Evolutionary conservation across 2,329 filamentous ascomycete species (phyloP), one percentile per base, ranked within the genome.

Genomic region (Blumeria hordei): DNA sequence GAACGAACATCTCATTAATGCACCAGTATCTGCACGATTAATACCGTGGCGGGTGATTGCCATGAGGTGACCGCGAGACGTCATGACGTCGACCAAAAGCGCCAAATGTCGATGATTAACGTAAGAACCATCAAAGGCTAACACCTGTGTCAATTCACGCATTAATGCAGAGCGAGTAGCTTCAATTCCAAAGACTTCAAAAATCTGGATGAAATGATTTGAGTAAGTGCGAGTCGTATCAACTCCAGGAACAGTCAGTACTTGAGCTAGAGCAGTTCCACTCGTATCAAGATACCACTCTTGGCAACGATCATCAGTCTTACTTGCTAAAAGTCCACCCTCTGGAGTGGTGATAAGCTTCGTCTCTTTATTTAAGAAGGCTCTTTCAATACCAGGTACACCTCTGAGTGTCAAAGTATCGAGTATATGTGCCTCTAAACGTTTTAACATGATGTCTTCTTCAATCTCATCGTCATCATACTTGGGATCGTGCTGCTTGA

Each of bases 91-190:
- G 60, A 93, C 88, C 54, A 98, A 75, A 37, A 98, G 78, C 51
- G 88, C 85, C 72, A 98, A 80, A 72, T 98, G 92, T 64, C 92
- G 88, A 71, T 96, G 88, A 68, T 98, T 98, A 76, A 98, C 92
- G 67, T 98, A 98, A 12, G 92, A 96, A 77, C 93, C 93, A 67
- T 96, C 92, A 67, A 98, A 98, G 32, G 92, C 88, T 71, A 99
- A 71, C 66, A 99, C 92, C 64, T 87, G 81, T 34, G 84, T 87
- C 73, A 98, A 70, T 67, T 98, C 93, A 58, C 83, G 81, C 61
- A 94, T 80, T 56, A 98, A 74, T 55, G 88, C 85, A 51, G 84
- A 80, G 64, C 92, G 83, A 58, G 88, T 88, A 60, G 88, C 93
- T 67, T 98, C 92, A 59, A 98, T 98, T 66, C 92, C 92, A 59